Evolutionary conservation across 176 grass and related monocot species (phyloP), one percentile per base, ranked within the genome.

Genomic region (Tillandsia leiboldiana): DNA sequence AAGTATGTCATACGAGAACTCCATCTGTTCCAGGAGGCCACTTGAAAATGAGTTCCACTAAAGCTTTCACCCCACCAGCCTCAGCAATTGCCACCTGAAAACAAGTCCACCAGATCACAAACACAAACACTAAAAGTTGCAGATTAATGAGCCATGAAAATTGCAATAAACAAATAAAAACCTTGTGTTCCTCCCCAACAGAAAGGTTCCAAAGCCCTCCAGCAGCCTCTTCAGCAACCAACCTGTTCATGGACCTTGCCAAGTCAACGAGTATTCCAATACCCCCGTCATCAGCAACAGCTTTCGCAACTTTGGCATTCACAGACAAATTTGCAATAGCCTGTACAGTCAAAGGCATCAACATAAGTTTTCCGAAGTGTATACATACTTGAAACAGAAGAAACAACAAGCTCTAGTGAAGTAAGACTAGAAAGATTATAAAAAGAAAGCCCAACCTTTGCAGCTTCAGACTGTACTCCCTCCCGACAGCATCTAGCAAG

Each of bases 181-280:
- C 95, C 95, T 99, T 99, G 67, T 99, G 95, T 20, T 94, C 95
- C 70, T 99, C 90, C 26, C 90, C 95, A 12, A 99, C 95, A 64
- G 95, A 99, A 62, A 99, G 95, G 83, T 99, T 99, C 95, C 95
- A 99, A 75, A 99, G 95, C 53, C 95, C 95, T 64, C 95, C 95
- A 66, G 95, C 90, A 75, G 95, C 95, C 76, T 99, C 95, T 88
- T 99, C 95, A 74, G 95, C 90, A 72, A 99, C 95, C 86, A 84
- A 70, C 54, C 90, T 82, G 79, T 94, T 99, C 80, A 77, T 90
- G 0, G 95, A 99, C 75, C 79, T 85, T 26, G 95, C 95, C 49
- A 99, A 82, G 75, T 85, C 81, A 17, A 83, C 89, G 50, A 99
- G 84, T 68, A 99, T 90, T 67, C 66, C 11, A 68, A 99, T 99